Conservation (phyloP, 208 protist species). For the Acanthamoeba triangularis region DNA sequence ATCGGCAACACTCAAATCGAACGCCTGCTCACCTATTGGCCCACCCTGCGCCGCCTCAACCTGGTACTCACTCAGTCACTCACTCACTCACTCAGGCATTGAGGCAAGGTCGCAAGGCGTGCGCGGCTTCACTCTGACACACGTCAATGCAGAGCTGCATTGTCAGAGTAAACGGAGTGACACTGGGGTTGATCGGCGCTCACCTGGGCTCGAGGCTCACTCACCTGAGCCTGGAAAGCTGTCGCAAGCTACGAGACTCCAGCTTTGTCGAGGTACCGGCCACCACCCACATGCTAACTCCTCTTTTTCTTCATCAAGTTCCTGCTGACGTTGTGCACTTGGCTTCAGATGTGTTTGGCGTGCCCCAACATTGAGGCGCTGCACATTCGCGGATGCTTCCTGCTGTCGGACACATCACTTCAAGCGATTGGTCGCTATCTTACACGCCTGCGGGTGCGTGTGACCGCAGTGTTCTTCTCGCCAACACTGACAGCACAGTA, state of each 20-base stretch:
- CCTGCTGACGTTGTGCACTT: neutral
- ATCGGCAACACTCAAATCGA: neutral
- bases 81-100: no score
- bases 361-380: slow-evolving; percentile 40
- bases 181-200: neutral
- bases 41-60: neutral
- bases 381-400: slow-evolving; percentile 21
- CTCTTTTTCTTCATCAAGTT: neutral
- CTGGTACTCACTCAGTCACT: no score
- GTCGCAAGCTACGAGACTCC: neutral
- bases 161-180: neutral
- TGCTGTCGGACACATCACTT: neutral
- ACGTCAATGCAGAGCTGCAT: neutral
- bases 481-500: no score
- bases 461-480: neutral
- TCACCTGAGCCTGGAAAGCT: neutral
- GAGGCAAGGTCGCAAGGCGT: no score
- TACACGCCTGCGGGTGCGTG: neutral
- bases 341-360: slow-evolving; percentile 7
- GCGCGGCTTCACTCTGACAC: no score
- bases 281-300: neutral
- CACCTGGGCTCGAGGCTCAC: neutral
- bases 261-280: neutral
- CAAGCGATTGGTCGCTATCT: neutral
- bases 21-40: neutral